phyloP scores from a whole-genome alignment of 169 alveolate species.

The Plasmodium chabaudi region DNA sequence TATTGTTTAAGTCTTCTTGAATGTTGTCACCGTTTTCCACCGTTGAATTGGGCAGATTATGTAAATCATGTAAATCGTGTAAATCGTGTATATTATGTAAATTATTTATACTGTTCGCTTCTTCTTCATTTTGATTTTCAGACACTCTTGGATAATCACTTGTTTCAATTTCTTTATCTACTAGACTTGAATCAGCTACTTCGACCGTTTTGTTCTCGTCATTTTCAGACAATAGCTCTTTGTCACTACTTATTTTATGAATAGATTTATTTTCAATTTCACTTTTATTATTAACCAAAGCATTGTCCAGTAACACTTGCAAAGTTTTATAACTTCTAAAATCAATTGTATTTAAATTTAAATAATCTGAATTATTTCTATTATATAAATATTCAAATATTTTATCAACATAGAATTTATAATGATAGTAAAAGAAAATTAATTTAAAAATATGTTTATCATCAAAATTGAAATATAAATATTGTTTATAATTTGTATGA shows the following conservation, averaged over 20 bases:
- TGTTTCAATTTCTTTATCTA: background rate
- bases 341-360: slow-evolving; percentile 57
- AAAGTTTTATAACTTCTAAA: slow-evolving; percentile 53
- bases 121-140: slow-evolving; percentile 1
- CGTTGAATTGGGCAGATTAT: too few relatives aligned
- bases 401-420: slow-evolving; percentile 19
- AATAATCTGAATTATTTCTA: slow-evolving; percentile 2
- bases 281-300: background rate
- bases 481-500: slow-evolving; percentile 23
- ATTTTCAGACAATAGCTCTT: background rate
- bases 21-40: background rate
- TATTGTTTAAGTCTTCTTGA: background rate
- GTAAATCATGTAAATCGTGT: too few relatives aligned
- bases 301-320: slow-evolving; percentile 47
- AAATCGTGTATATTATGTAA: too few relatives aligned
- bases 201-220: background rate
- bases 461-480: slow-evolving; percentile 25
- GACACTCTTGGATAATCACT: background rate
- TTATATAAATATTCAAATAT: background rate
- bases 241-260: background rate
- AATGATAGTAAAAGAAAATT: slow-evolving; percentile 38
- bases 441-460: slow-evolving; percentile 41
- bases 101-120: background rate
- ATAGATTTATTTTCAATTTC: background rate
- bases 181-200: background rate